phyloP scores from a whole-genome alignment of 768 basidiomycete species.

The Calocybe indica region DNA sequence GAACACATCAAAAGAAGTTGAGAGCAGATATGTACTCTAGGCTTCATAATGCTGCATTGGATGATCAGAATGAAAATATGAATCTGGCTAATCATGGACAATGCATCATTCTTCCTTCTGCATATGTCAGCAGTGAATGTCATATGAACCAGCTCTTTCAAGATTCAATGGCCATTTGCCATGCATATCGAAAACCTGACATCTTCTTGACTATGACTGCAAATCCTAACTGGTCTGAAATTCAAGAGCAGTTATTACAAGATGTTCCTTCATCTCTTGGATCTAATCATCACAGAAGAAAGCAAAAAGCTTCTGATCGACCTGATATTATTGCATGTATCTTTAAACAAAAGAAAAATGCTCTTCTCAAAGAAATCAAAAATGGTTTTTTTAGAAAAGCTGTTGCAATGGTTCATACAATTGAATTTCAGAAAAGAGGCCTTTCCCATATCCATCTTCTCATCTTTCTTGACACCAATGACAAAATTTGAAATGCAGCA shows the following conservation, averaged over 20 bases:
- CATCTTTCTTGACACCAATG: constrained; percentile 27
- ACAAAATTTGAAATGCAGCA: constrained; percentile 23
- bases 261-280: too few relatives aligned
- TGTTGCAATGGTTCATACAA: constrained; percentile 39
- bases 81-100: constrained; percentile 25
- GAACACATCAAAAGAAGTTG: constrained; percentile 2
- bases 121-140: constrained; percentile 31
- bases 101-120: constrained; percentile 32
- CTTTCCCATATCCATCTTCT: constrained; percentile 47
- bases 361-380: constrained; percentile 30
- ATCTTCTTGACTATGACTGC: constrained; percentile 48
- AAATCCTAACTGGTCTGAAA: constrained; percentile 48
- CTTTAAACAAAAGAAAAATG: constrained; percentile 37
- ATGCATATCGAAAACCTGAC: constrained; percentile 29
- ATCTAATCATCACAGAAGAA: too few relatives aligned
- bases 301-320: constrained; percentile 33
- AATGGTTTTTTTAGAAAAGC: constrained; percentile 33
- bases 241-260: constrained; percentile 28
- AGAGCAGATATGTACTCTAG: background rate
- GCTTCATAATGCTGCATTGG: constrained; percentile 18
- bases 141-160: constrained; percentile 39
- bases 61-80: constrained; percentile 13
- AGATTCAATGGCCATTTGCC: constrained; percentile 39
- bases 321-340: constrained; percentile 46
- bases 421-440: constrained; percentile 51